Evolutionary conservation across 2,329 filamentous ascomycete species (phyloP).

Genomic region (Paecilomyces variotii): DNA sequence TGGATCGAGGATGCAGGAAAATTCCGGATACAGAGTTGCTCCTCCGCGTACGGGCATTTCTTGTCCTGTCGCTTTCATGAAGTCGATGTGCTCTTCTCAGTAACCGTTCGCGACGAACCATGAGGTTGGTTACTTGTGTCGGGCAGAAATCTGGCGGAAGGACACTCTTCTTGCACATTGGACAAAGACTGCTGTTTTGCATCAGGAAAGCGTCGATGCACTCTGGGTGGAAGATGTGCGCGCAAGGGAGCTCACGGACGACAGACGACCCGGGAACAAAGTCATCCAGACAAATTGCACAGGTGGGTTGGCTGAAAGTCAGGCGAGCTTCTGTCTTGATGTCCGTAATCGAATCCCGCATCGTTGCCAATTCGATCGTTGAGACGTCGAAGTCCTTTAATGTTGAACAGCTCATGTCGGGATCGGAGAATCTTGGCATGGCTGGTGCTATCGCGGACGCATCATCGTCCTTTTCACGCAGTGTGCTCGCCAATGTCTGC

Average conservation of each 20-base stretch:
- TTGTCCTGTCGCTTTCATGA: background rate
- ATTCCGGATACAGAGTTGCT: background rate
- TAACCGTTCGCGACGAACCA: constrained; percentile 74
- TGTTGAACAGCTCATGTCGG: background rate
- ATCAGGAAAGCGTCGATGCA: constrained; percentile 83
- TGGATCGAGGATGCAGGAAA: background rate
- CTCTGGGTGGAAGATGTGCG: constrained; percentile 86
- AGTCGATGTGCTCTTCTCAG: constrained; percentile 36
- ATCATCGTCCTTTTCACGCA: constrained; percentile 1
- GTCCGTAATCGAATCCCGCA: background rate
- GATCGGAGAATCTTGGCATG: background rate
- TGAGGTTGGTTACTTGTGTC: constrained; percentile 65
- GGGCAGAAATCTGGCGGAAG: constrained; percentile 62
- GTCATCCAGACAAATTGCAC: constrained; percentile 82
- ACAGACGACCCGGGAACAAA: constrained; percentile 62
- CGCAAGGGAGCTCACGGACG: constrained; percentile 79
- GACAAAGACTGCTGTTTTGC: constrained; percentile 76
- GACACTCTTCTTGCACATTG: constrained; percentile 79
- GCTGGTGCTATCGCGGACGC: background rate
- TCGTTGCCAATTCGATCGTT: background rate
- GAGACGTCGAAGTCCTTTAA: background rate
- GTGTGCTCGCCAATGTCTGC: background rate
- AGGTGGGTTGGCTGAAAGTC: constrained; percentile 64
- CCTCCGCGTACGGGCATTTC: background rate
- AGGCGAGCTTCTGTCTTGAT: constrained; percentile 12